phyloP scores from a whole-genome alignment of 352 stramenopile species.

The Phytophthora cajani region DNA sequence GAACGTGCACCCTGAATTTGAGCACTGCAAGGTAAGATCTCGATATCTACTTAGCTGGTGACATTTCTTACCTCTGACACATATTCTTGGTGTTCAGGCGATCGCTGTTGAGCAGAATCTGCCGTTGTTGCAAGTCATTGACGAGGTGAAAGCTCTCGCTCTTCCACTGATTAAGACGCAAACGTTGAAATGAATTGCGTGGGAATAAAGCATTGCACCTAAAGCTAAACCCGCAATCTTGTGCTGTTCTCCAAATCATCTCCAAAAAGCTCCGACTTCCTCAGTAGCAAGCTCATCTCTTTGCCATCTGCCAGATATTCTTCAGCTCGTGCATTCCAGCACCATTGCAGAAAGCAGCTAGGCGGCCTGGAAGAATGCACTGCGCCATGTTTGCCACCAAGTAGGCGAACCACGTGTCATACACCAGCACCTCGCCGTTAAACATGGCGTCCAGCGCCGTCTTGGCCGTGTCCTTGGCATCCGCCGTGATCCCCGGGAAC shows the following conservation, averaged over 20 bases:
- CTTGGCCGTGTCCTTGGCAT: constrained; percentile 64
- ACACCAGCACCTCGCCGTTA: constrained; percentile 55
- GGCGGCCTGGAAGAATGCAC: constrained; percentile 36
- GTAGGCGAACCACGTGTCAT: constrained; percentile 61
- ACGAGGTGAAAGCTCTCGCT: constrained; percentile 56
- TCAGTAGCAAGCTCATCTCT: constrained; percentile 32
- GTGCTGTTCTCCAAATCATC: background rate
- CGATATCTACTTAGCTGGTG: background rate
- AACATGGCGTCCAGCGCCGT: constrained; percentile 68
- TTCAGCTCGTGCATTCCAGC: constrained; percentile 46
- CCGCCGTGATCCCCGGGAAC: constrained; percentile 40
- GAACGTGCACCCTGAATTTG: constrained; percentile 84
- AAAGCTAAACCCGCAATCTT: background rate
- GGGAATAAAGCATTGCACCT: background rate
- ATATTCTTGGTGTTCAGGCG: constrained; percentile 26
- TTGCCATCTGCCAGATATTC: constrained; percentile 45
- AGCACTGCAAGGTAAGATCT: constrained; percentile 76
- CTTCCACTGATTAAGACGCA: constrained; percentile 18
- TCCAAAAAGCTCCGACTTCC: background rate
- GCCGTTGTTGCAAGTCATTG: constrained; percentile 66
- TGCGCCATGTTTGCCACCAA: constrained; percentile 36
- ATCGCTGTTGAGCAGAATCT: constrained; percentile 50
- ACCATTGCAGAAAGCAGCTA: constrained; percentile 32
- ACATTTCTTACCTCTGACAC: background rate
- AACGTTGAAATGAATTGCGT: background rate